Base-by-base conservation (phyloP, 768 basidiomycete species). In the Phylloporus sp. region DNA sequence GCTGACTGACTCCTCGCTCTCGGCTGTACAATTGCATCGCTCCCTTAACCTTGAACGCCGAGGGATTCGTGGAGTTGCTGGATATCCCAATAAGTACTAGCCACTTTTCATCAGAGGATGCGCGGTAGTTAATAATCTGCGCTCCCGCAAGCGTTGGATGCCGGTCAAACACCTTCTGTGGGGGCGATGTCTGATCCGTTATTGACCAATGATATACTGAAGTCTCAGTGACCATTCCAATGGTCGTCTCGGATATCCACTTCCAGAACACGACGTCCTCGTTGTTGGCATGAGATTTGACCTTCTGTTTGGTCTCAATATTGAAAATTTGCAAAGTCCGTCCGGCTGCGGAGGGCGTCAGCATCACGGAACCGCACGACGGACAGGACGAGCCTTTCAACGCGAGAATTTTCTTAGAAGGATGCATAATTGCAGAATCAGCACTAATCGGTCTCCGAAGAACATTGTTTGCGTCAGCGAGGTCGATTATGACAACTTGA, bases 371-470 rank as follows among this genome's bases (percentile, higher is more conserved):
- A 43, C 55, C 18, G 45, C 6, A 27, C 32, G 13, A 42, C 13
- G 11, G 24, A 24, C 29, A 20, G 29, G 27, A 48, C 54, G 48
- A 10, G 87, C 95, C 87, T 79, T 93, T 95, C 45, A 99, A 71
- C 4, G 97, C 97, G 52, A 99, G 82, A 70, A 98, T 92, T 82
- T 97, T 98, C 76, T 95, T 85, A 54, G 81, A 82, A 36, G 91
- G 92, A 67, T 97, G 94, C 95, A 99, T 98, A 61, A 99, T 97
- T 50, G 97, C 95, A 34, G 91, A 92, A 69, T 99, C 97, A n/a
- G 97, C 97, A 23, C 91, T 88, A 65, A 99, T 98, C 56, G 94
- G 94, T 60, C 94, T 79, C 54, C 94, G 86, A 50, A 95, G 81
- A 62, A 98, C 90, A 86, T 95, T 91, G 76, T 97, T 97, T 63